Evolutionary conservation across 2,329 filamentous ascomycete species (phyloP).

Genomic region (Leptographium procerum): DNA sequence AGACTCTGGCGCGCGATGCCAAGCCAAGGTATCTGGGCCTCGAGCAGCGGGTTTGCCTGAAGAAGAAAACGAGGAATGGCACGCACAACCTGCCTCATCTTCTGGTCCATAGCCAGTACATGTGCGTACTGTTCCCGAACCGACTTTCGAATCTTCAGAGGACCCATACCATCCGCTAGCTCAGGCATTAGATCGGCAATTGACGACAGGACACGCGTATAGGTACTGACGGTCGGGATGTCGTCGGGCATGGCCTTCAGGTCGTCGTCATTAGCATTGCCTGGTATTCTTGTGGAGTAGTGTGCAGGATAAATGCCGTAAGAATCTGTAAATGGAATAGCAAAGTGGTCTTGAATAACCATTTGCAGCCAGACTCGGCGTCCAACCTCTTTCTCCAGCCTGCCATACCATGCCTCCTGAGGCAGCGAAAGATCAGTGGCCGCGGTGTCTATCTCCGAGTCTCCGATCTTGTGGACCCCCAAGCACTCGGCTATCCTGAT

Average conservation of each 20-base stretch:
- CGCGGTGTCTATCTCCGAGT: not conserved
- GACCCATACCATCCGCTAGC: constrained; percentile 20
- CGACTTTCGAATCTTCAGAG: constrained; percentile 18
- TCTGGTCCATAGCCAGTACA: constrained; percentile 20
- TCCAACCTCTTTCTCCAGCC: constrained; percentile 20
- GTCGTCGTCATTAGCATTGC: constrained; percentile 22
- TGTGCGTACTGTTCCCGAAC: constrained; percentile 21
- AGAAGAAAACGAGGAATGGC: constrained; percentile 21
- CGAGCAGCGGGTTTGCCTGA: constrained; percentile 14
- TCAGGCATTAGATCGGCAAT: constrained; percentile 21
- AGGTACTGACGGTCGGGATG: constrained; percentile 14
- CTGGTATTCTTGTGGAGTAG: constrained; percentile 19
- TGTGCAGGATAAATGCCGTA: constrained; percentile 24
- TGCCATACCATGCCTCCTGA: constrained; percentile 2
- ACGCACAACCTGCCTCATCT: constrained; percentile 21
- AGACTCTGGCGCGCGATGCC: constrained; percentile 22
- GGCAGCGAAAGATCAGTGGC: not conserved
- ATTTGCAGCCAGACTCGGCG: constrained; percentile 25
- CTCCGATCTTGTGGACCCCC: constrained; percentile 13
- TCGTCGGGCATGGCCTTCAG: constrained; percentile 6
- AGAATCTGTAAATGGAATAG: constrained; percentile 24
- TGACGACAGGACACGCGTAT: constrained; percentile 17
- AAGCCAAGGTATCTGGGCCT: constrained; percentile 19
- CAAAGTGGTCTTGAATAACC: constrained; percentile 25
- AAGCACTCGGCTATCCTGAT: constrained; percentile 21